phyloP scores from a whole-genome alignment of 108 stramenopile genomes.

The Aurantiochytrium sp. region DNA sequence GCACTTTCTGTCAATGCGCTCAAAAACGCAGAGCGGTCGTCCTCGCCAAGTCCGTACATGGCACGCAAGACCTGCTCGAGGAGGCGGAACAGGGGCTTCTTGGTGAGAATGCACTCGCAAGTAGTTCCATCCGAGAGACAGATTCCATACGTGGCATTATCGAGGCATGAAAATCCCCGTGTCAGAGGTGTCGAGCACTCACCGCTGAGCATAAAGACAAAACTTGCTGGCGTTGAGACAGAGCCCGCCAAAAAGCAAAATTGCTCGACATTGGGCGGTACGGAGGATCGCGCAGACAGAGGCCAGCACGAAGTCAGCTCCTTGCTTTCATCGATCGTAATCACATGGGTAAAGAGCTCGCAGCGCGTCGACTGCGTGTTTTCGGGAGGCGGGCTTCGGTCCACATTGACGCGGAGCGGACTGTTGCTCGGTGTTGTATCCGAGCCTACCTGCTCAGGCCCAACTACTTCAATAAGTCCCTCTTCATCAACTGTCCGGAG shows the following conservation, averaged over 20 bases:
- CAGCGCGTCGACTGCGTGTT: too few relatives aligned
- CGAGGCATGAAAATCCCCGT: neutral
- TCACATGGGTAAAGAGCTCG: neutral
- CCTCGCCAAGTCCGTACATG: neutral
- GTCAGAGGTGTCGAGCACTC: neutral
- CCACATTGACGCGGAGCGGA: too few relatives aligned
- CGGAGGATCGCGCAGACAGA: neutral
- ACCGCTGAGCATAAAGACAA: conserved; percentile 6
- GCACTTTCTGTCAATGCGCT: neutral
- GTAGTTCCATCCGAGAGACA: neutral
- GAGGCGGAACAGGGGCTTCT: neutral
- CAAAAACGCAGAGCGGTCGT: neutral
- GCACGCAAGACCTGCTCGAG: neutral
- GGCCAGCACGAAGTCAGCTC: neutral
- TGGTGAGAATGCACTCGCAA: neutral
- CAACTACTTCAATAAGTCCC: too few relatives aligned
- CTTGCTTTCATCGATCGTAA: neutral
- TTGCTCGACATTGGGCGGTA: neutral
- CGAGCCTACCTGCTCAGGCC: too few relatives aligned
- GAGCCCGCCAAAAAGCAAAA: neutral
- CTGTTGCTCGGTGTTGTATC: too few relatives aligned
- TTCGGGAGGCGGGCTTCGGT: too few relatives aligned
- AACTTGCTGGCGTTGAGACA: neutral
- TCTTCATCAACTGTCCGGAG: too few relatives aligned
- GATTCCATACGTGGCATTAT: neutral